Evolutionary conservation across 2,329 filamentous ascomycete species (phyloP).

Genomic region (Phialemoniopsis sp.): DNA sequence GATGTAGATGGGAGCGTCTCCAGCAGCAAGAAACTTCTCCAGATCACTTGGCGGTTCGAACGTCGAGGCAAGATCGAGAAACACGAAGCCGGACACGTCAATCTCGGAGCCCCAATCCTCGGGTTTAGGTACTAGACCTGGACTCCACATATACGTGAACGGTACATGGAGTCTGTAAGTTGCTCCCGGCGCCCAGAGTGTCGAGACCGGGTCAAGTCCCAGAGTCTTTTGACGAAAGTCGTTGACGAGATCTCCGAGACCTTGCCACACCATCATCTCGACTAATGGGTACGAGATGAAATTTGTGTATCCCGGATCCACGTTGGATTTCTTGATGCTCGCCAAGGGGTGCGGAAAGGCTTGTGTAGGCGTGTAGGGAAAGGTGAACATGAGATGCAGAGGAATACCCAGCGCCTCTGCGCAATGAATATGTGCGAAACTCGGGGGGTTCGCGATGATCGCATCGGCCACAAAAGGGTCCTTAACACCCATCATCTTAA

Average conservation of each 20-base stretch:
- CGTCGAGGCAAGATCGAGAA: constrained; percentile 62
- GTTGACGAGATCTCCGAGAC: constrained; percentile 75
- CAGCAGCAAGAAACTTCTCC: constrained; percentile 48
- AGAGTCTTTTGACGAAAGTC: constrained; percentile 66
- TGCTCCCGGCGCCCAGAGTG: constrained; percentile 71
- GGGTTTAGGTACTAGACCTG: constrained; percentile 62
- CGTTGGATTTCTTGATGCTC: constrained; percentile 68
- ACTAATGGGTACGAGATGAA: constrained; percentile 78
- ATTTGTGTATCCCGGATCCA: constrained; percentile 70
- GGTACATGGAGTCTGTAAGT: constrained; percentile 71
- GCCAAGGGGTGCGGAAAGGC: constrained; percentile 75
- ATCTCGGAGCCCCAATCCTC: constrained; percentile 66
- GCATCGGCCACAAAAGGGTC: constrained; percentile 65
- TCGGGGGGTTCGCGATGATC: constrained; percentile 83
- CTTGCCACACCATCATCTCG: constrained; percentile 90
- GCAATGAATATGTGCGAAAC: constrained; percentile 74
- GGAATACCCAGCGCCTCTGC: constrained; percentile 76
- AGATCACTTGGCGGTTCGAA: constrained; percentile 56
- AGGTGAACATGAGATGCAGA: constrained; percentile 84
- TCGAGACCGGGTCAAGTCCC: constrained; percentile 68
- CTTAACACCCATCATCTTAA: constrained; percentile 61
- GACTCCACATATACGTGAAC: constrained; percentile 71
- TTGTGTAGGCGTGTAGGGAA: constrained; percentile 73
- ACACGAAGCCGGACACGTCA: constrained; percentile 75
- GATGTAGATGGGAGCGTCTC: constrained; percentile 64